Conservation (phyloP, 1,284 basidiomycete genomes). For the Ganoderma leucocontextum region DNA sequence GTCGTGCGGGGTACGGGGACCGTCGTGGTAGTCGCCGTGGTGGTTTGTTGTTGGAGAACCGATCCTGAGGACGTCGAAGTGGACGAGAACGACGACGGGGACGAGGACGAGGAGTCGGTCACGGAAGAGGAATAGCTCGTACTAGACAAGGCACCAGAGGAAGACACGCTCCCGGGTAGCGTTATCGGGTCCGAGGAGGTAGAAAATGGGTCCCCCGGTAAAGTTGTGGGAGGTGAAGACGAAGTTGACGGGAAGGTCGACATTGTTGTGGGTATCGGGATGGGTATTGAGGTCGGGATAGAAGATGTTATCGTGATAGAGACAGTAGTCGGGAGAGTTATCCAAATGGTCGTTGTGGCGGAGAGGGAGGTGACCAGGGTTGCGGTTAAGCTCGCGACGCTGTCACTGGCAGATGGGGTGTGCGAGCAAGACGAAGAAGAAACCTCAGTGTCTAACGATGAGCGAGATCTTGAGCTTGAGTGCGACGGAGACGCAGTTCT, state of each 20-base stretch:
- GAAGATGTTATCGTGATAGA: constrained; percentile 2
- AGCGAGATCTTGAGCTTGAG: background rate
- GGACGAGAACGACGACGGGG: constrained; percentile 6
- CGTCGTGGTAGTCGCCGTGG: constrained; percentile 26
- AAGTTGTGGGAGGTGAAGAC: background rate
- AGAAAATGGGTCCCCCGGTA: background rate
- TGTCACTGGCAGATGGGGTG: constrained; percentile 25
- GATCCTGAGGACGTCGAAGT: constrained; percentile 13
- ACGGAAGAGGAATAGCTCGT: background rate
- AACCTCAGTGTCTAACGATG: constrained; percentile 8
- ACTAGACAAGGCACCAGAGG: background rate
- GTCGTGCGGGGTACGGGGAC: constrained; percentile 13
- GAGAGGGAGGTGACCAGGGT: constrained; percentile 8
- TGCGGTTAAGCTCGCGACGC: constrained; percentile 4
- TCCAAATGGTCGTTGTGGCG: constrained; percentile 12
- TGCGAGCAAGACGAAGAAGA: constrained; percentile 35
- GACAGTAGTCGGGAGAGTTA: constrained; percentile 14
- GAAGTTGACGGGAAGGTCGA: background rate
- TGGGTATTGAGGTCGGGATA: background rate
- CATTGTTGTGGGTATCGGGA: background rate
- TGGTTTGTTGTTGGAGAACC: constrained; percentile 13
- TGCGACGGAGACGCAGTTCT: background rate
- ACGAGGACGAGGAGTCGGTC: background rate
- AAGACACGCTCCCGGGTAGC: background rate
- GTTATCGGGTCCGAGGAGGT: background rate